Evolutionary conservation across 805 yeast species (phyloP).

Genomic region (Barnettozyma siamensis): DNA sequence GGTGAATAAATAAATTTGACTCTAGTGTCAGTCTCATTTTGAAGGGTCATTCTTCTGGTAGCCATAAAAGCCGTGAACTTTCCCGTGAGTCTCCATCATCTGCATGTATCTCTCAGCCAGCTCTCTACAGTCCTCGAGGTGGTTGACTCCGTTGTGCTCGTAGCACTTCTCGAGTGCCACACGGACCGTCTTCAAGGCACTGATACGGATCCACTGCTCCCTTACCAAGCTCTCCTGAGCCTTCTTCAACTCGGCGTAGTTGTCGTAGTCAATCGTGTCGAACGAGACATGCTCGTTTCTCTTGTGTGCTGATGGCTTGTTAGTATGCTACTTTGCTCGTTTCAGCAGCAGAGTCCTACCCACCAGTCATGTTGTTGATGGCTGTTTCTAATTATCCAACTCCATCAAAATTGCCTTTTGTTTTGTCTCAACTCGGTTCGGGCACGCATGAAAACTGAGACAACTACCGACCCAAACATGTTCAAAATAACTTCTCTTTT

Average conservation of each 20-base stretch:
- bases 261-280: conserved; percentile 74
- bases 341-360: too few relatives aligned
- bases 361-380: neutral
- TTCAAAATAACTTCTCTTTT: too few relatives aligned
- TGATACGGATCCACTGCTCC: conserved; percentile 73
- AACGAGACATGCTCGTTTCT: conserved; percentile 73
- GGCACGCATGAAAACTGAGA: too few relatives aligned
- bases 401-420: too few relatives aligned
- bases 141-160: conserved; percentile 56
- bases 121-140: conserved; percentile 73
- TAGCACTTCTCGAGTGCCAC: conserved; percentile 72
- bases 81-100: conserved; percentile 58
- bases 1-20: too few relatives aligned
- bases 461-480: too few relatives aligned
- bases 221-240: conserved; percentile 77
- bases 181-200: conserved; percentile 61
- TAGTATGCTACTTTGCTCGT: neutral
- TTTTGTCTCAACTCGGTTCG: too few relatives aligned
- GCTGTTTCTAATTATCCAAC: too few relatives aligned
- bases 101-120: conserved; percentile 71
- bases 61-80: conserved; percentile 71
- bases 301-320: conserved; percentile 29
- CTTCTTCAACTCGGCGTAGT: conserved; percentile 51
- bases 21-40: conserved; percentile 46
- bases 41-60: conserved; percentile 86